phyloP scores from a whole-genome alignment of 106 monocot species.

The Acanthochlamys bracteata region DNA sequence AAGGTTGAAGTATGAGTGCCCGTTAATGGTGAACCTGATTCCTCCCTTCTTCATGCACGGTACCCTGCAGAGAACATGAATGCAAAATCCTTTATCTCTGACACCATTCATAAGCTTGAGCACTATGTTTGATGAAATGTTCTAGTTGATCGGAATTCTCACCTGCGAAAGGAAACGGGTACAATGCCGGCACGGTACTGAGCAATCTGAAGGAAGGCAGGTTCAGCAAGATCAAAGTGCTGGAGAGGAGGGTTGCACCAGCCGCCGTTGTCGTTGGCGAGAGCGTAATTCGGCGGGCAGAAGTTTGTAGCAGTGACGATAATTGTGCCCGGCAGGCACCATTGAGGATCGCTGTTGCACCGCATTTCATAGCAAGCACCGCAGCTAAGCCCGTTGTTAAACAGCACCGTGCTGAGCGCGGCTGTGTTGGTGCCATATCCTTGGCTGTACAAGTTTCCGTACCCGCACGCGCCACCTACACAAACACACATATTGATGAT shows the following conservation, averaged over 20 bases:
- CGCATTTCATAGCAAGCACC: slow-evolving; percentile 57
- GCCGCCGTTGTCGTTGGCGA: slow-evolving; percentile 59
- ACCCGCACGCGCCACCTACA: slow-evolving; percentile 33
- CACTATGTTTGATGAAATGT: neutral
- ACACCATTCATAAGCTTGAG: no score
- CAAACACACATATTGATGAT: neutral
- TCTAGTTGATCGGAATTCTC: neutral
- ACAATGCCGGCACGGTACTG: slow-evolving; percentile 69
- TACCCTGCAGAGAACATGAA: slow-evolving; percentile 20
- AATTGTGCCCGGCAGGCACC: slow-evolving; percentile 61
- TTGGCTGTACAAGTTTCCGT: slow-evolving; percentile 54
- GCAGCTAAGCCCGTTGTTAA: slow-evolving; percentile 54
- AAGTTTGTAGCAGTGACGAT: slow-evolving; percentile 60
- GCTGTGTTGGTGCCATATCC: slow-evolving; percentile 69
- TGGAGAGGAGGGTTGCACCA: slow-evolving; percentile 77
- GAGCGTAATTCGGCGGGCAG: slow-evolving; percentile 55
- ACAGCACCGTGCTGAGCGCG: slow-evolving; percentile 64
- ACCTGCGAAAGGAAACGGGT: slow-evolving; percentile 52
- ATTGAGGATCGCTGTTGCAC: slow-evolving; percentile 31
- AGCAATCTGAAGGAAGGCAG: slow-evolving; percentile 59
- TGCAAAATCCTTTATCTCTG: no score
- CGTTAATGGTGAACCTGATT: slow-evolving; percentile 53
- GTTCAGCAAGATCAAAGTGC: slow-evolving; percentile 69
- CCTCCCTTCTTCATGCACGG: slow-evolving; percentile 49
- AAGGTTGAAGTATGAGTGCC: slow-evolving; percentile 61